These are phyloP conservation scores for Cerrena zonata DNA, from an alignment of 1,284 basidiomycete genomes.

Conservation along the genomic window DNA sequence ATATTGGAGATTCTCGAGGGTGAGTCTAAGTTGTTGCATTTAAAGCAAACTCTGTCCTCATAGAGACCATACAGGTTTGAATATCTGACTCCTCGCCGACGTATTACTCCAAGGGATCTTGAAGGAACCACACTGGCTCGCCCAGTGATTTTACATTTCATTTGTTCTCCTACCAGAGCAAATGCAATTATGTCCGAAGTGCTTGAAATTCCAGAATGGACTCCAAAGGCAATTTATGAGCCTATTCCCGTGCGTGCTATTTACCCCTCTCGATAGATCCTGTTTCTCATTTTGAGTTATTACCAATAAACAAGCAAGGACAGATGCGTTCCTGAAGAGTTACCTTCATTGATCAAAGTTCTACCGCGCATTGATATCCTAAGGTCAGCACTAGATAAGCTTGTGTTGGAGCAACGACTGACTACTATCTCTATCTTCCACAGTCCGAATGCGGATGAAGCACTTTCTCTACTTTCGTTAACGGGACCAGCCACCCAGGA, in stretches of 20 bases:
- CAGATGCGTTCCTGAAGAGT: constrained; percentile 72
- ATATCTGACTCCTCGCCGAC: constrained; percentile 72
- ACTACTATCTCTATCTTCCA: background rate
- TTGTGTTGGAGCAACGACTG: background rate
- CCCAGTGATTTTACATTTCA: constrained; percentile 73
- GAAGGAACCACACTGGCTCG: constrained; percentile 44
- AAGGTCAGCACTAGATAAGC: constrained; percentile 40
- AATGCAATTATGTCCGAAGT: constrained; percentile 63
- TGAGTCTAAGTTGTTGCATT: constrained; percentile 27
- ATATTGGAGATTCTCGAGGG: constrained; percentile 70
- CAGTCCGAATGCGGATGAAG: constrained; percentile 78
- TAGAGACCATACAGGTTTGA: constrained; percentile 52
- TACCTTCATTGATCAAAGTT: constrained; percentile 62
- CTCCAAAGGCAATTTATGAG: constrained; percentile 71
- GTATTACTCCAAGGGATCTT: constrained; percentile 69
- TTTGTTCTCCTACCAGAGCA: constrained; percentile 77
- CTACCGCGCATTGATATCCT: constrained; percentile 59
- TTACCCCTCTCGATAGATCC: background rate
- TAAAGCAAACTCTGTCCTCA: background rate
- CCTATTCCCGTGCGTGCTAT: constrained; percentile 67
- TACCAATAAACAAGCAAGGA: constrained; percentile 44
- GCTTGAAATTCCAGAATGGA: constrained; percentile 49
- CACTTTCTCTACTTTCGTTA: constrained; percentile 57
- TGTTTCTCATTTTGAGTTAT: background rate
- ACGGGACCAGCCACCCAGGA: constrained; percentile 41